A percentile compares a stretch with the other conserved stretches of the same genome.
Evolutionary conservation across 148 eudicot species (phyloP).

Genomic region (Rheum nobile): DNA sequence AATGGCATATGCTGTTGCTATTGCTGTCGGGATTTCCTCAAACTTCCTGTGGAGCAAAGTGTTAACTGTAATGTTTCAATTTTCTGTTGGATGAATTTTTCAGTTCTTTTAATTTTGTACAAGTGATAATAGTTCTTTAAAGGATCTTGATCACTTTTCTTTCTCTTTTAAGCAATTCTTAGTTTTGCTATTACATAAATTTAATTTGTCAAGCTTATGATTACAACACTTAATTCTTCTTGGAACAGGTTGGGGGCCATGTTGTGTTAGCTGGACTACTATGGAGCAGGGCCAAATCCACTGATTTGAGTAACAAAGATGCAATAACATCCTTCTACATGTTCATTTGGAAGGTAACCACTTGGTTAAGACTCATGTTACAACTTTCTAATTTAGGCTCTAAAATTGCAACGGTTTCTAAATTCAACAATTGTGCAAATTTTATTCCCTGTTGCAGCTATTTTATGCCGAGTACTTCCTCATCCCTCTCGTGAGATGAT

Average conservation of each 20-base stretch:
- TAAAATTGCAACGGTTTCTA: background rate
- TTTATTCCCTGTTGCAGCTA: conserved; percentile 46
- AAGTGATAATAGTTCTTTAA: background rate
- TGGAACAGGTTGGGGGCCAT: conserved; percentile 70
- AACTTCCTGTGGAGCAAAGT: conserved; percentile 73
- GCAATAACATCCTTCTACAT: conserved; percentile 93
- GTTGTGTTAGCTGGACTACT: conserved; percentile 44
- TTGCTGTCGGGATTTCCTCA: conserved; percentile 71
- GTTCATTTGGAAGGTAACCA: conserved; percentile 94
- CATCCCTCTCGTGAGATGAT: conserved; percentile 85
- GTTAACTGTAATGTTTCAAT: conserved; percentile 42
- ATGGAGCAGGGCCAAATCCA: conserved; percentile 72
- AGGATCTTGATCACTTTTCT: background rate
- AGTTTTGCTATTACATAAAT: background rate
- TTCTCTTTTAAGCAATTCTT: background rate
- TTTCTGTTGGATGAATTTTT: conserved; percentile 1
- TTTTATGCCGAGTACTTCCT: conserved; percentile 96
- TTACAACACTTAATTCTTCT: background rate
- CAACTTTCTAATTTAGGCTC: too few species aligned
- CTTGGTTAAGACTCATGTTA: background rate
- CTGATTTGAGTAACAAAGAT: conserved; percentile 71
- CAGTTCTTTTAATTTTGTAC: background rate
- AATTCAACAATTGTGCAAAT: background rate
- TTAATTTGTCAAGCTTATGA: background rate
- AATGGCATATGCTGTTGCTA: conserved; percentile 89